phyloP scores from a whole-genome alignment of 2,329 filamentous ascomycete genomes.

The Colletotrichum sidae region DNA sequence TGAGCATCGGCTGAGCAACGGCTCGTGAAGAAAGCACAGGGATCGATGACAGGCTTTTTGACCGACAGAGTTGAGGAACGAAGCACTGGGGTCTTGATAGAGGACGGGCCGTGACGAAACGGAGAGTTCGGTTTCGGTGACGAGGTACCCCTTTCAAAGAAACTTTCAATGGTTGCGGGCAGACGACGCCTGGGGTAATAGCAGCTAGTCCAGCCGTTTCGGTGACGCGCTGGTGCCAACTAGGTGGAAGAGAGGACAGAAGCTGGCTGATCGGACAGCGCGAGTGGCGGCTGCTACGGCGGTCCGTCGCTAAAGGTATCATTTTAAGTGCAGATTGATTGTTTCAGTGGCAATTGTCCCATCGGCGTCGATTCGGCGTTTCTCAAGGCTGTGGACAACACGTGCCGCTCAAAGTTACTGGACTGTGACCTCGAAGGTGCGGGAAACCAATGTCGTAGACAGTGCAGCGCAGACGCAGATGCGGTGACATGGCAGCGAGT shows the following conservation, averaged over 20 bases:
- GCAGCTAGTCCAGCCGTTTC: constrained; percentile 29
- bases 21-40: too few species aligned
- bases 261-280: constrained; percentile 22
- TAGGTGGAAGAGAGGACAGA: constrained; percentile 25
- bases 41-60: too few species aligned
- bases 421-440: constrained; percentile 32
- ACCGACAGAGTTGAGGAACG: not conserved
- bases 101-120: constrained; percentile 5
- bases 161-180: constrained; percentile 10
- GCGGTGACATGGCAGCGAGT: too few species aligned
- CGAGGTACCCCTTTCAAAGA: constrained; percentile 15
- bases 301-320: constrained; percentile 25
- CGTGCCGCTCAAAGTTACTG: constrained; percentile 23
- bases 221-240: constrained; percentile 28
- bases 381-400: constrained; percentile 35
- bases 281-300: constrained; percentile 30
- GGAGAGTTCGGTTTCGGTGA: not conserved
- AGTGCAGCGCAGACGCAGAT: not conserved
- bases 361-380: constrained; percentile 41
- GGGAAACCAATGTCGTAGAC: constrained; percentile 16
- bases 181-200: constrained; percentile 18
- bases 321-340: constrained; percentile 33
- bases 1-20: too few species aligned
- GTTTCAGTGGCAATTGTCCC: constrained; percentile 34
- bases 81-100: not conserved